These are phyloP conservation scores for Lipomyces sp. DNA, from an alignment of 805 yeast species.

Conservation along the genomic window DNA sequence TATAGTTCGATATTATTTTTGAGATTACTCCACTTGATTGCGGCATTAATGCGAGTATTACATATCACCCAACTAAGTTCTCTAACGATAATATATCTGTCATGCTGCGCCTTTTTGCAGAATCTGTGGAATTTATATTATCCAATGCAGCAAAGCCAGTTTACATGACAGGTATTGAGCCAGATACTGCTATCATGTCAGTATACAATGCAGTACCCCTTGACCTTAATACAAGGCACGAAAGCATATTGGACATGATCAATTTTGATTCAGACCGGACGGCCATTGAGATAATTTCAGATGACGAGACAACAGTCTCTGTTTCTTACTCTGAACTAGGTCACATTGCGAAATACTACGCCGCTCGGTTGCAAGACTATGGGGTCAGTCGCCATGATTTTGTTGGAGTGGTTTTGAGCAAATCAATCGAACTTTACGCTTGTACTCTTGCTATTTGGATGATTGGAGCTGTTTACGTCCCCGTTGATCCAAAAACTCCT, in stretches of 20 bases:
- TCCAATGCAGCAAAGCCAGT: neutral
- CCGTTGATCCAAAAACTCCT: slow-evolving; percentile 23
- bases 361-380: neutral
- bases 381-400: slow-evolving; percentile 4
- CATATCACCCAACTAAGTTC: slow-evolving; percentile 8
- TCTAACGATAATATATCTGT: neutral
- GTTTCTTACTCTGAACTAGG: slow-evolving; percentile 3
- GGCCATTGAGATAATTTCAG: slow-evolving; percentile 14
- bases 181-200: neutral
- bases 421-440: slow-evolving; percentile 23
- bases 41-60: neutral
- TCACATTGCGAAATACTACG: neutral
- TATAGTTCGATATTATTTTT: slow-evolving; percentile 12
- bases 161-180: neutral
- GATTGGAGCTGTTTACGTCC: slow-evolving; percentile 29
- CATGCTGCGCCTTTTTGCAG: slow-evolving; percentile 4
- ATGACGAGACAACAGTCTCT: neutral
- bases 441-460: slow-evolving; percentile 21
- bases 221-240: neutral
- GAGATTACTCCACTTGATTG: slow-evolving; percentile 12
- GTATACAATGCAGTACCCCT: slow-evolving; percentile 12
- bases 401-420: slow-evolving; percentile 13
- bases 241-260: neutral
- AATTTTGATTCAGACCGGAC: slow-evolving; percentile 1
- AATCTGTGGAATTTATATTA: neutral